A percentile compares a stretch with the other conserved stretches of the same genome.
phyloP scores from a whole-genome alignment of 129 eudicot genomes.

The carrot (Daucus carota) region DH1_v3.0 NC_030385.2:5662001-5662500 shows the following conservation, averaged over 20 bases:
- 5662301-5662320: background rate
- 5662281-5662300: conserved; percentile 17
- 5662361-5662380: too few species aligned
- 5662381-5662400: too few species aligned
- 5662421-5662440: too few species aligned
- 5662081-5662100: conserved; percentile 71
- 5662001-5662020: conserved; percentile 21
- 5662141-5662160: conserved; percentile 84
- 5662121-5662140: conserved; percentile 89
- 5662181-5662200: conserved; percentile 25
- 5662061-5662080: conserved; percentile 97
- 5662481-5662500: too few species aligned
- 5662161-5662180: conserved; percentile 77
- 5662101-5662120: conserved; percentile 64
- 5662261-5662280: background rate
- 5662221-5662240: background rate
- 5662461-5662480: too few species aligned
- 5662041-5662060: conserved; percentile 73
- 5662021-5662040: conserved; percentile 26
- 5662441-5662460: too few species aligned
- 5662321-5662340: background rate
- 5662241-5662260: background rate
- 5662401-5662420: too few species aligned
- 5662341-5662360: too few species aligned
- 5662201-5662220: background rate